Conservation (phyloP, 140 eudicot genomes). For the Stevia rebaudiana region DNA sequence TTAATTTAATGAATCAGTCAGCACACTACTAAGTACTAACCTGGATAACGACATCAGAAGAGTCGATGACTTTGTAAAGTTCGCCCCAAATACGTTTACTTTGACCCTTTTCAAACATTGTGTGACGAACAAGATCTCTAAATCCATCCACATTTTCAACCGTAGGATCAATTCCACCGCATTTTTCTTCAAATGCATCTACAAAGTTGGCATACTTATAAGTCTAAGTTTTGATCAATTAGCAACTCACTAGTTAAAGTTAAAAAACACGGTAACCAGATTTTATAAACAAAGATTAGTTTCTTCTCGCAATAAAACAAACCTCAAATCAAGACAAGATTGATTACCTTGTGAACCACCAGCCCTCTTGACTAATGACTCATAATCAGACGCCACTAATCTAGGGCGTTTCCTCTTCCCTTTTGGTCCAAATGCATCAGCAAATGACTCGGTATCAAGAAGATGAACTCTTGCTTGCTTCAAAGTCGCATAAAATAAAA, state of each 20-base stretch:
- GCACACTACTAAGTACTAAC: constrained; percentile 35
- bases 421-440: constrained; percentile 93
- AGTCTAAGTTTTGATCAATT: neutral
- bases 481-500: constrained; percentile 15
- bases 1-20: neutral
- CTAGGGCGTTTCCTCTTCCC: constrained; percentile 83
- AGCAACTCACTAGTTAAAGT: neutral
- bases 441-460: constrained; percentile 84
- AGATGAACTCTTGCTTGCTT: constrained; percentile 93
- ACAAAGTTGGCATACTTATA: constrained; percentile 14
- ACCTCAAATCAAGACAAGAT: neutral
- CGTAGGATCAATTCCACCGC: constrained; percentile 38
- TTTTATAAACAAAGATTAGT: neutral
- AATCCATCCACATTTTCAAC: constrained; percentile 78
- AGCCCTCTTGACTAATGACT: constrained; percentile 64
- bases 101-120: constrained; percentile 94
- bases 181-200: constrained; percentile 87
- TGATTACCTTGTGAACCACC: constrained; percentile 69
- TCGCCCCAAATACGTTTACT: constrained; percentile 99
- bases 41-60: constrained; percentile 98
- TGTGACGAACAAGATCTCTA: constrained; percentile 88
- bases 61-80: constrained; percentile 95
- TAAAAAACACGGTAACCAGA: neutral
- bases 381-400: constrained; percentile 65
- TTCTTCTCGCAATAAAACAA: neutral